Evolutionary conservation across 108 stramenopile species (phyloP).

Genomic region (Skeletonema grethae): DNA sequence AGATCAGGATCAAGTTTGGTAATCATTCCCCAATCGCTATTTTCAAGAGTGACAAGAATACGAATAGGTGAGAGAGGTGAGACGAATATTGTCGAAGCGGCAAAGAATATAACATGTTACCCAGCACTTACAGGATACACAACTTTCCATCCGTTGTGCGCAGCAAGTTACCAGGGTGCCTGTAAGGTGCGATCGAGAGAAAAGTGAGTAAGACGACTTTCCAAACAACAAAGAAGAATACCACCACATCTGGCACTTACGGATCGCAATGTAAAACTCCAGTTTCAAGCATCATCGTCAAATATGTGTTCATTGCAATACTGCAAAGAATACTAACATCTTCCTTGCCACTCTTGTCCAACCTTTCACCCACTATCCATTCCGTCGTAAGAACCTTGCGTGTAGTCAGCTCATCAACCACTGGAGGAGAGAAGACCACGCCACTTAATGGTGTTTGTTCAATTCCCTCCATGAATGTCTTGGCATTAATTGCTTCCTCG

Average conservation of each 20-base stretch:
- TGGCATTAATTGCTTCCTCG: slow-evolving; percentile 87
- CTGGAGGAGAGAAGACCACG: slow-evolving; percentile 80
- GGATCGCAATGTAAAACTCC: slow-evolving; percentile 68
- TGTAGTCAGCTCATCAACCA: slow-evolving; percentile 76
- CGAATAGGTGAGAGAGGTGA: too few relatives aligned
- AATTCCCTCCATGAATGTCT: slow-evolving; percentile 70
- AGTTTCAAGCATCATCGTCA: slow-evolving; percentile 86
- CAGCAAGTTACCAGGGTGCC: slow-evolving; percentile 75
- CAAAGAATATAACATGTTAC: too few relatives aligned
- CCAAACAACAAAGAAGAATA: slow-evolving; percentile 25
- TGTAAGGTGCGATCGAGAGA: slow-evolving; percentile 19
- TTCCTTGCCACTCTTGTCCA: slow-evolving; percentile 74
- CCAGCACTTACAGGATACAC: slow-evolving; percentile 61
- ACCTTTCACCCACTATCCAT: slow-evolving; percentile 93
- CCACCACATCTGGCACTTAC: slow-evolving; percentile 1
- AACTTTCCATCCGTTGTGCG: slow-evolving; percentile 89
- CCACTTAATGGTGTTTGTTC: slow-evolving; percentile 68
- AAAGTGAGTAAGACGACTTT: slow-evolving; percentile 44
- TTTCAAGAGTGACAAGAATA: too few relatives aligned
- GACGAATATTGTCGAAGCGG: too few relatives aligned
- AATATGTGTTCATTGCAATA: slow-evolving; percentile 90
- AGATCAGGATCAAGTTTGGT: slow-evolving; percentile 80
- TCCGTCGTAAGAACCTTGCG: slow-evolving; percentile 85
- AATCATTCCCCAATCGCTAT: slow-evolving; percentile 94
- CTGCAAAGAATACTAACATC: slow-evolving; percentile 83